Base-by-base conservation (phyloP, 257 asterid genomes). In the Verbascum thapsus region DNA sequence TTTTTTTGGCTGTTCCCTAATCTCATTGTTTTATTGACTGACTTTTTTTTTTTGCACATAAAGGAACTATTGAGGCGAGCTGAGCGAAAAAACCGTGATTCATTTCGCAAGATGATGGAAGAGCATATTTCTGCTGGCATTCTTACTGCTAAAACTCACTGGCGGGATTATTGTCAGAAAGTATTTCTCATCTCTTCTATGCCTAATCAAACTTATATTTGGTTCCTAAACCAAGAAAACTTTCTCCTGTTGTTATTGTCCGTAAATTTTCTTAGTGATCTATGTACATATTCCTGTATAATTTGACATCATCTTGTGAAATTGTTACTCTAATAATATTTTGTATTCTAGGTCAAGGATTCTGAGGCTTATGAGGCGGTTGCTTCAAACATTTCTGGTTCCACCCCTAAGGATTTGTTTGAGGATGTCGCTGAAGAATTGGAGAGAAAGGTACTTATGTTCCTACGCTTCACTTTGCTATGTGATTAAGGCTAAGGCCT, bases 71-170 rank as follows among this genome's bases (percentile, higher is more conserved):
- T 87, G 79, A 85, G 87, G 72, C 87, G 96, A 17, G 80, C 81
- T 58, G 99, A 92, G 73, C 97, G 99, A 55, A 85, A 85, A 78
- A 89, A 85, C 73, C 96, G 97, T 49, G 97, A 92, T 82, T 90
- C 88, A 18, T 92, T 85, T 73, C 96, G 97, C 67, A 75, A 68
- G 74, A 80, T 89, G 91, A 68, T 92, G 96, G 97, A 85, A 66
- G 94, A 84, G 61, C 94, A 92, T 81, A 78, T 87, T 62, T 81
- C 91, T 76, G 81, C 69, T 44, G 97, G 97, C 63, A 76, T 69
- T 72, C 80, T 92, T 74, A 90, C 87, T 19, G 99, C 99, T 13
- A 92, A 83, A 83, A 87, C 97, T 67, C 66, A 54, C 57, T 92
- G 99, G 99, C 85, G 91, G 10, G 96, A 89, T 71, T 92, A 92